phyloP scores from a whole-genome alignment of 352 stramenopile species.

The Pythium grandisporangium region DNA sequence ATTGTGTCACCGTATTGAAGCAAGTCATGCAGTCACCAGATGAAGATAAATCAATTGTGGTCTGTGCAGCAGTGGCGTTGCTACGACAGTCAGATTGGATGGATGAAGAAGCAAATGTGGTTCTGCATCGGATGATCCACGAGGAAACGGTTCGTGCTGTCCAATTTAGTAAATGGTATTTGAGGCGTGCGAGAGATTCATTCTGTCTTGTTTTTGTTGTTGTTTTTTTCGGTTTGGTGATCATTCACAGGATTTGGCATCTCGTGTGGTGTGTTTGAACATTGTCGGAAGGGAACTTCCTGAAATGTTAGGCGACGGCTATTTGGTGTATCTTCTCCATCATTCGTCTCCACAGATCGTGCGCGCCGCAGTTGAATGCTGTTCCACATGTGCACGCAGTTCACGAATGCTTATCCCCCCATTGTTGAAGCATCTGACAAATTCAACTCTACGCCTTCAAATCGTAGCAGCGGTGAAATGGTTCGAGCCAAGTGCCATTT shows the following conservation, averaged over 20 bases:
- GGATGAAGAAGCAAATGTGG: conserved; percentile 74
- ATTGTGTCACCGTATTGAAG: conserved; percentile 53
- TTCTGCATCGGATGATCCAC: conserved; percentile 71
- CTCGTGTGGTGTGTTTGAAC: conserved; percentile 69
- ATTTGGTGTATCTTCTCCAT: conserved; percentile 78
- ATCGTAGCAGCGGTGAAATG: conserved; percentile 60
- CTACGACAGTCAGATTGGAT: conserved; percentile 77
- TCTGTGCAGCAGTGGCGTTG: conserved; percentile 68
- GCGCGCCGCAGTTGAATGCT: conserved; percentile 73
- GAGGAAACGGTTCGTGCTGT: conserved; percentile 42
- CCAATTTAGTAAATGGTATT: background rate
- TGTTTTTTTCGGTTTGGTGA: too few relatives aligned
- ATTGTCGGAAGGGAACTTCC: conserved; percentile 77
- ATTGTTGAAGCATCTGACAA: conserved; percentile 68
- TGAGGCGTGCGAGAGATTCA: background rate
- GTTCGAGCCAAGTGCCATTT: conserved; percentile 57
- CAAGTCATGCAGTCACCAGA: conserved; percentile 41
- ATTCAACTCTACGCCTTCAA: conserved; percentile 50
- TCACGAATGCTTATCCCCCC: conserved; percentile 81
- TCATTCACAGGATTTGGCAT: conserved; percentile 39
- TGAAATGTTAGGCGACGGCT: conserved; percentile 74
- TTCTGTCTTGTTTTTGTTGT: background rate
- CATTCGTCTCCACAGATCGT: conserved; percentile 62
- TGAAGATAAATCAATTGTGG: conserved; percentile 60
- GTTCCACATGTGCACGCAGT: conserved; percentile 59